Percentiles rank a stretch among this genome's conserved stretches.
Conservation (phyloP, 73 alveolate genomes). For the Symbiodinium pilosum region DNA sequence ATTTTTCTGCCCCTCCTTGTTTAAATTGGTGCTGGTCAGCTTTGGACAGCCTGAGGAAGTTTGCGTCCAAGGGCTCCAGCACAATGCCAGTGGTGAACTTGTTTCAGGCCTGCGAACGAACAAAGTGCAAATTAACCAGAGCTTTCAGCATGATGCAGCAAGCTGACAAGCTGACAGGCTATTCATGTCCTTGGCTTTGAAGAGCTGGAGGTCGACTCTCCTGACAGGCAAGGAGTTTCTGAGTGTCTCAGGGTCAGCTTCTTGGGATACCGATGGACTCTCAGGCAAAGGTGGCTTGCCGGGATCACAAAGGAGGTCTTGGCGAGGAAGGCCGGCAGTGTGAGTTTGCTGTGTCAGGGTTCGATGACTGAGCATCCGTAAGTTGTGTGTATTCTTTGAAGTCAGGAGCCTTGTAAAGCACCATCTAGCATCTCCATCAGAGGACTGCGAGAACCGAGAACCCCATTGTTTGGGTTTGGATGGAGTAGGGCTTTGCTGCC, state of each 20-base stretch:
- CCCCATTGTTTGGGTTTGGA: no score
- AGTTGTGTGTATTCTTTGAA: no score
- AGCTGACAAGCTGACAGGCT: conserved; percentile 9
- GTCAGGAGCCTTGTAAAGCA: no score
- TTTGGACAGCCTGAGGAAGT: neutral
- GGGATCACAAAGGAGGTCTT: conserved; percentile 49
- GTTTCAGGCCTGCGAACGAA: conserved; percentile 19
- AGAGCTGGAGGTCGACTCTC: conserved; percentile 61
- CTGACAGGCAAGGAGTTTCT: neutral
- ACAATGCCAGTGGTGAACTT: conserved; percentile 90
- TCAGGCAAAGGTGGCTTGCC: conserved; percentile 85
- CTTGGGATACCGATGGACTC: neutral
- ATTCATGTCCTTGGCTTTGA: conserved; percentile 43
- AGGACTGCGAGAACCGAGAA: no score
- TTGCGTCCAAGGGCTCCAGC: conserved; percentile 27
- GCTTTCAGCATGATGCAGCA: no score
- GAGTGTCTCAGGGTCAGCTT: neutral
- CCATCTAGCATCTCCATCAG: no score
- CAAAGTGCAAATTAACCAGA: no score
- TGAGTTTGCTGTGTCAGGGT: no score
- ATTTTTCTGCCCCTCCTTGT: no score
- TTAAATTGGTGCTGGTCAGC: no score
- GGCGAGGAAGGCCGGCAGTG: conserved; percentile 82
- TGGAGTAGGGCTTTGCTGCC: no score
- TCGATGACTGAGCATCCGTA: no score